phyloP scores from a whole-genome alignment of 768 basidiomycete species.

The Mycena amicta region DNA sequence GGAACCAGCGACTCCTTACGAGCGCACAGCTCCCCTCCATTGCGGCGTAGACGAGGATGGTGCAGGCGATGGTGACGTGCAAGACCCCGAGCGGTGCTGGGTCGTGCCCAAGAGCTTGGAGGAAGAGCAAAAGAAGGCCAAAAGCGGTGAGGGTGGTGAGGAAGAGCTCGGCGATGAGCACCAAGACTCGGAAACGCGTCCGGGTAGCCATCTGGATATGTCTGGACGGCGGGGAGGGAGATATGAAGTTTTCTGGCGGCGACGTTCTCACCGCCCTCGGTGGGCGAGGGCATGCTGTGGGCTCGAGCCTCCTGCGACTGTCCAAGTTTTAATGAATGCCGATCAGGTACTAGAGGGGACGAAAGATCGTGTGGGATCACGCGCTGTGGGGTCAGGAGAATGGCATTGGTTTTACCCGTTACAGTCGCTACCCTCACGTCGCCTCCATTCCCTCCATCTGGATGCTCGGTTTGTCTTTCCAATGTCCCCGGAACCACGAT shows the following conservation, averaged over 20 bases:
- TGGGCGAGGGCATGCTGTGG: neutral
- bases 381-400: neutral
- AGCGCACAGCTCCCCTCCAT: neutral
- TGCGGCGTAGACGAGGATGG: neutral
- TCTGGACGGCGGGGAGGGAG: neutral
- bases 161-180: neutral
- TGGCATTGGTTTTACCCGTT: too few species aligned
- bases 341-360: neutral
- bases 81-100: neutral
- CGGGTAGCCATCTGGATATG: neutral
- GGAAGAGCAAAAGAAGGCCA: neutral
- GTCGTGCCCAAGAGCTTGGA: neutral
- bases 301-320: neutral
- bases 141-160: neutral
- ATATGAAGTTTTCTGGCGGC: neutral
- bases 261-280: neutral
- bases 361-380: too few species aligned
- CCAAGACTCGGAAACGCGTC: neutral
- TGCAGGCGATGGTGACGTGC: neutral
- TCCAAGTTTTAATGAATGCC: neutral
- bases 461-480: neutral
- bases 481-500: neutral
- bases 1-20: neutral
- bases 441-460: conserved; percentile 1
- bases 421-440: neutral